These are phyloP conservation scores for Nasturtium officinale DNA, from an alignment of 345 rosid species.

Conservation along the genomic window DNA sequence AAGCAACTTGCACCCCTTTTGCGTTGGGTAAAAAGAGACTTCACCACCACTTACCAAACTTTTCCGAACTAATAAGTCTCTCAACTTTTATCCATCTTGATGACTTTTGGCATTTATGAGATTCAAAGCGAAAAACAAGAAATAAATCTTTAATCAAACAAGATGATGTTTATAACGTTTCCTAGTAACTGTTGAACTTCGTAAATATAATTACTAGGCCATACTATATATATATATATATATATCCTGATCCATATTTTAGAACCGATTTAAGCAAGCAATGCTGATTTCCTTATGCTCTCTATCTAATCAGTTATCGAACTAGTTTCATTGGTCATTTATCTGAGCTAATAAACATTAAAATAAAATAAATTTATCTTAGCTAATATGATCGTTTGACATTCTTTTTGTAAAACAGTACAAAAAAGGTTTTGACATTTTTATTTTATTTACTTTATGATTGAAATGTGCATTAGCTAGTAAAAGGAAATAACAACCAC, in stretches of 20 bases:
- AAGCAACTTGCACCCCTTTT: conserved; percentile 44
- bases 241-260: conserved; percentile 3
- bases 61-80: conserved; percentile 15
- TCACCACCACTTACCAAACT: conserved; percentile 33
- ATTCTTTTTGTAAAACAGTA: not conserved
- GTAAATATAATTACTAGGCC: not conserved
- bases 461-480: not conserved
- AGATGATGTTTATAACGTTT: conserved; percentile 8
- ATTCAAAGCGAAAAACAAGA: not conserved
- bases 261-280: not conserved
- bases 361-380: not conserved
- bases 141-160: not conserved
- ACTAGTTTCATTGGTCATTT: not conserved
- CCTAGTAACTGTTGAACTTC: not conserved
- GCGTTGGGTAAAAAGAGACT: conserved; percentile 43
- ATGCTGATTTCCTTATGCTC: not conserved
- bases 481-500: conserved; percentile 7
- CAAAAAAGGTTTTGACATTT: not conserved
- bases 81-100: conserved; percentile 1
- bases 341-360: not conserved
- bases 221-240: not conserved
- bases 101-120: conserved; percentile 22
- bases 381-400: not conserved
- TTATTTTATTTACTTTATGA: not conserved
- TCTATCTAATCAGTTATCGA: not conserved